Evolutionary conservation across 116 monocot genomes (phyloP).

Genomic region (Phalaenopsis hybrid): DNA sequence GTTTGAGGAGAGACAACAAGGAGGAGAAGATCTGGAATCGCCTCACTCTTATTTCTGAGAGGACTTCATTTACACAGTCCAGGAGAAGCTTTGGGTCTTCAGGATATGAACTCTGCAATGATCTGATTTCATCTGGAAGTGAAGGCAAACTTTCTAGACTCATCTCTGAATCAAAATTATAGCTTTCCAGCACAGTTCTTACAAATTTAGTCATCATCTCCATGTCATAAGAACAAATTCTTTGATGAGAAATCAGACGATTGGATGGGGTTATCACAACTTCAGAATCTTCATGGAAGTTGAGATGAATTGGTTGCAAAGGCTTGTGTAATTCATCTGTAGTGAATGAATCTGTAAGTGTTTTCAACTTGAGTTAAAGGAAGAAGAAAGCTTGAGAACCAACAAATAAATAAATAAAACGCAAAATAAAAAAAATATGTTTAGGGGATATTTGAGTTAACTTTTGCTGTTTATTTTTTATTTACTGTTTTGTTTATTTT

Average conservation of each 20-base stretch:
- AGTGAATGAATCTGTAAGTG: conserved; percentile 6
- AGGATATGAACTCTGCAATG: conserved; percentile 12
- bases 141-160: conserved; percentile 20
- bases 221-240: conserved; percentile 21
- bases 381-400: background rate
- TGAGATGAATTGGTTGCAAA: conserved; percentile 13
- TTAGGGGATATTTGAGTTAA: background rate
- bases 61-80: conserved; percentile 60
- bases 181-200: conserved; percentile 31
- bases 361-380: background rate
- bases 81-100: conserved; percentile 51
- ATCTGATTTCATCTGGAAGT: conserved; percentile 39
- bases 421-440: background rate
- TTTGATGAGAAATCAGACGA: conserved; percentile 4
- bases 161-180: conserved; percentile 24
- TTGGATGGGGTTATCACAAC: conserved; percentile 6
- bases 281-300: conserved; percentile 25
- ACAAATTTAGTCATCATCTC: conserved; percentile 39
- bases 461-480: no score
- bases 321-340: conserved; percentile 32
- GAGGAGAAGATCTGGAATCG: conserved; percentile 30
- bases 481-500: no score
- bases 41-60: conserved; percentile 37
- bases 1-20: conserved; percentile 29
- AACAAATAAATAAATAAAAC: no score